Percentiles rank a stretch among this genome's conserved stretches.
phyloP scores from a whole-genome alignment of 2,329 filamentous ascomycete species.

The Colletotrichum chlorophyti region DNA sequence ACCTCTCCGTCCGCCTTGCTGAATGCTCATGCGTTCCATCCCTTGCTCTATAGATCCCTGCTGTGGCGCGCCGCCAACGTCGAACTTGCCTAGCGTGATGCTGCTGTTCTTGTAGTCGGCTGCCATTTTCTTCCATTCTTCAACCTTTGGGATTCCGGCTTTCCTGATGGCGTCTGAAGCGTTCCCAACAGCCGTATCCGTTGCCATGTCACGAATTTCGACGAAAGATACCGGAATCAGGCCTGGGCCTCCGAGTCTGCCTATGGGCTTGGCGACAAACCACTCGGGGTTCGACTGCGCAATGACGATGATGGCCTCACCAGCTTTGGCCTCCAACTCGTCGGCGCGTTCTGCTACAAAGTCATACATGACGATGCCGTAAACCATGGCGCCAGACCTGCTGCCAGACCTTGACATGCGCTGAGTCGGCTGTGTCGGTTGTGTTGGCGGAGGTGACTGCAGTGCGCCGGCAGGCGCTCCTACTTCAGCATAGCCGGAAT shows the following conservation, averaged over 20 bases:
- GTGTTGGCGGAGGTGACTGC: conserved; percentile 36
- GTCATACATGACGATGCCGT: conserved; percentile 96
- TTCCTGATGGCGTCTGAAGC: conserved; percentile 84
- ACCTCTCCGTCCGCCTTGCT: conserved; percentile 59
- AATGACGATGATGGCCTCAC: conserved; percentile 97
- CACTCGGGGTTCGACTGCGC: conserved; percentile 98
- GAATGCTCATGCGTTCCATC: conserved; percentile 82
- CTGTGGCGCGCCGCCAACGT: conserved; percentile 54
- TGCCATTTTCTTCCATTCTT: conserved; percentile 99
- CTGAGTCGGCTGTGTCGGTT: conserved; percentile 38
- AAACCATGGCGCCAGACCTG: conserved; percentile 83
- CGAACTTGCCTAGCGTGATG: conserved; percentile 93
- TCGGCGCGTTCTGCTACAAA: conserved; percentile 96
- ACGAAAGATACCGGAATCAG: conserved; percentile 97
- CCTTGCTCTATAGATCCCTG: conserved; percentile 67
- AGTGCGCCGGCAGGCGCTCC: conserved; percentile 29
- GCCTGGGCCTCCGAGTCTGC: conserved; percentile 90
- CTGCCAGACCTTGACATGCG: conserved; percentile 56
- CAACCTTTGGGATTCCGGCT: conserved; percentile 91
- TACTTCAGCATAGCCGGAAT: conserved; percentile 84
- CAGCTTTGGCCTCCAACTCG: conserved; percentile 92
- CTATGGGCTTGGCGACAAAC: conserved; percentile 99
- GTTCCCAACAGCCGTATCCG: conserved; percentile 81
- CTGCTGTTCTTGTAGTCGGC: conserved; percentile 99
- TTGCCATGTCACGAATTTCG: conserved; percentile 93